Base-by-base conservation (phyloP, 2,329 filamentous ascomycete species). In the Endocalyx cinctus region DNA sequence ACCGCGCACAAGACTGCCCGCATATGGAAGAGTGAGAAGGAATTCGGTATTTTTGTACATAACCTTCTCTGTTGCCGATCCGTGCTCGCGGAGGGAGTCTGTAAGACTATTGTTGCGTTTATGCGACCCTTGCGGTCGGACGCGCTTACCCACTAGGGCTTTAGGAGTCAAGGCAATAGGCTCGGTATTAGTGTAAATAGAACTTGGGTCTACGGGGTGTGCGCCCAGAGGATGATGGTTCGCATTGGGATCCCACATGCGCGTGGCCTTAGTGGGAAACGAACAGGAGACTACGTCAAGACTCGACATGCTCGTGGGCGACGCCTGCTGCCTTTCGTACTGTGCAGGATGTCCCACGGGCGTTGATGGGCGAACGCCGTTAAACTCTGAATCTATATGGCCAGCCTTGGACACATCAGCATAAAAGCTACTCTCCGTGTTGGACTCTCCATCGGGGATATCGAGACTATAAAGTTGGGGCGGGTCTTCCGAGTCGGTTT, bases 71-170 rank as follows among this genome's bases (percentile, higher is more conserved):
- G 64, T 58, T 10, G 57, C 38, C 5, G 60, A 58, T 15, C 58
- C 76, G 61, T 64, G 81, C 59, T 92, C 85, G 46, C 87, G 71
- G 32, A 90, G 59, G 1, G 89, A 90, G 60, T 96, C 87, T 0
- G 84, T 86, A 48, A 92, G 82, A 55, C 89, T 96, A 31, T 82
- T 87, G 52, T 86, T 94, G 15, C 88, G 80, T 58, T 87, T 89
- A 60, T 95, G 88, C 3, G 74, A 71, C 8, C 62, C 59, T 25
- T 67, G 62, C 14, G 77, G 71, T 12, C 77, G 72, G 6, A 75
- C 67, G 12, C 74, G 69, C 52, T 81, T 82, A 35, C 74, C 75
- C 10, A 69, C 65, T 3, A 81, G 58, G 2, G 74, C 62, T 35
- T 70, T 72, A 4, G 78, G 77, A 4, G 76, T 79, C 8, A 68